Evolutionary conservation across 495 filamentous ascomycete genomes (phyloP), one percentile per base, ranked within the genome.

Genomic region (Friedmanniomyces simplex): DNA sequence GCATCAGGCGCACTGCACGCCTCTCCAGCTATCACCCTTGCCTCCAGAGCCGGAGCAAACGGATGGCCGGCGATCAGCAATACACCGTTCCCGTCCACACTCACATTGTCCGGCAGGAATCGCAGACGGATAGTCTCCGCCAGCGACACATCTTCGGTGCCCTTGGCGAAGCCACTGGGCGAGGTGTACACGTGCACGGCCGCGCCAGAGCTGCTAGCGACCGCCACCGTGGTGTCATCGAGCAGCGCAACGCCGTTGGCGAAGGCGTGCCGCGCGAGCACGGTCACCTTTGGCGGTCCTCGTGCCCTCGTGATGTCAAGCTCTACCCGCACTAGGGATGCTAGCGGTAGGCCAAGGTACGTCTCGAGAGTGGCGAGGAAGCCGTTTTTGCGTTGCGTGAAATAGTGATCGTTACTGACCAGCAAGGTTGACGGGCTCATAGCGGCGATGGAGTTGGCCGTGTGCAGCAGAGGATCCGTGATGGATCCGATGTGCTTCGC

Each of bases 31-130:
- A 59, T 53, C 1, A 65, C 25, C 18, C 69, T 59, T n/a, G 66
- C 61, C 42, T 61, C 57, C 13, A 76, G 28, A 2, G 63, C 45
- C 16, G 68, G 69, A 12, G 63, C 56, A 55, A 70, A 65, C 14
- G 74, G 71, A 54, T 76, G 74, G 0, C 74, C 76, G 13, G 73
- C 72, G 26, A 71, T 72, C 2, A 72, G 52, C 32, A 78, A 49
- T 12, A 58, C 61, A 0, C 76, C 74, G 22, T 73, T 65, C 14
- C 59, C 50, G 32, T 76, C 70, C 1, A 69, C 58, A 6, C 69
- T 67, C 12, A 78, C 53, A 34, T 77, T 78, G 63, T 78, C 76
- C 0, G 71, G 63, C 18, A 63, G 54, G 47, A 70, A 70, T 0
- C 68, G 67, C 24, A 72, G 49, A 1, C 56, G 55, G 41, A 78